Percentiles rank a stretch among this genome's conserved stretches.
phyloP scores from a whole-genome alignment of 179 eudicot species.

The Patellifolia procumbens region DNA sequence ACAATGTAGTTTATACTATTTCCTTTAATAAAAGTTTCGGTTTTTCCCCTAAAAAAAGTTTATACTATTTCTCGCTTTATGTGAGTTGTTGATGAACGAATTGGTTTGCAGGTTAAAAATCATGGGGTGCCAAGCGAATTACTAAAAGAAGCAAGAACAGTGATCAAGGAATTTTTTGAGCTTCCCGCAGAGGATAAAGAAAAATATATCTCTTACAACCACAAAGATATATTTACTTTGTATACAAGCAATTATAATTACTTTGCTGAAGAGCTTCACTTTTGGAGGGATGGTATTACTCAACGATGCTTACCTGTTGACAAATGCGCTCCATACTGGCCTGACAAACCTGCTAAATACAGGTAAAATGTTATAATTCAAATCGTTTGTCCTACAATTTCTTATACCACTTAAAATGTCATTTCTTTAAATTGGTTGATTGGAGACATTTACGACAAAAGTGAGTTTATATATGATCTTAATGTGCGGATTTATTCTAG shows the following conservation, averaged over 20 bases:
- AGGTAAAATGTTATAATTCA: slow-evolving; percentile 23
- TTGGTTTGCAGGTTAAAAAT: not conserved
- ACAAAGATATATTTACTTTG: not conserved
- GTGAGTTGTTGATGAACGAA: not conserved
- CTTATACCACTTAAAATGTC: too few species aligned
- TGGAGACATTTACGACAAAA: too few species aligned
- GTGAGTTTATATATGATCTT: not conserved
- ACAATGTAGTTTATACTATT: too few species aligned
- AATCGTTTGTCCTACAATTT: too few species aligned
- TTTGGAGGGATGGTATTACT: slow-evolving; percentile 40
- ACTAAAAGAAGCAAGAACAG: not conserved
- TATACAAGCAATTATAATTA: slow-evolving; percentile 1
- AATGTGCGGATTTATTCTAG: not conserved
- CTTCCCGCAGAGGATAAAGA: not conserved
- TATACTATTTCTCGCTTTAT: not conserved
- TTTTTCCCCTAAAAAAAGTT: not conserved
- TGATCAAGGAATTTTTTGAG: not conserved
- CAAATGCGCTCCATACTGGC: slow-evolving; percentile 39
- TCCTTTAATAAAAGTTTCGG: too few species aligned
- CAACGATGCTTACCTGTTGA: slow-evolving; percentile 35
- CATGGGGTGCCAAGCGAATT: not conserved
- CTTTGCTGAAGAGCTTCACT: slow-evolving; percentile 27
- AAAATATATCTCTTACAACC: not conserved
- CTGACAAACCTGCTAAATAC: slow-evolving; percentile 42
- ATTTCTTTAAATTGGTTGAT: too few species aligned